Evolutionary conservation across 805 yeast species (phyloP).

Genomic region (Zygosaccharomyces lentus): DNA sequence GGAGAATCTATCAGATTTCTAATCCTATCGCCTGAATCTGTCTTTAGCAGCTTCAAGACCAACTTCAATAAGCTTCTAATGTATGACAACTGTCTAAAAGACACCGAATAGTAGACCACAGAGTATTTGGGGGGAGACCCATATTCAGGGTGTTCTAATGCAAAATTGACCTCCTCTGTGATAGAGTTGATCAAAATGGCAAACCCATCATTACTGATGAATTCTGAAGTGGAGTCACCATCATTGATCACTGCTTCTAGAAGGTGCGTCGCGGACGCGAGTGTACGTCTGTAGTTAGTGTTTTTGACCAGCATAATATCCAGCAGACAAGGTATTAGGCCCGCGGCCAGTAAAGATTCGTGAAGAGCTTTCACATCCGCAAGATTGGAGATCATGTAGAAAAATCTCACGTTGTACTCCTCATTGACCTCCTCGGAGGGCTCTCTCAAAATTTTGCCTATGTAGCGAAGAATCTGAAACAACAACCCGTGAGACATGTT

Average conservation of each 20-base stretch:
- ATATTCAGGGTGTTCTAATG: conserved; percentile 52
- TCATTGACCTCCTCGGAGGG: conserved; percentile 42
- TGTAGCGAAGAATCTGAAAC: conserved; percentile 63
- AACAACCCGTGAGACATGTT: conserved; percentile 81
- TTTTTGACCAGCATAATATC: conserved; percentile 54
- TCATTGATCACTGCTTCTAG: conserved; percentile 44
- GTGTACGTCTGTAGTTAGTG: conserved; percentile 49
- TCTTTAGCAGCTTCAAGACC: conserved; percentile 55
- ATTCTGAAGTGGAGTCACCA: conserved; percentile 53
- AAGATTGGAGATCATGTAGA: conserved; percentile 59
- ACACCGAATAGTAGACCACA: conserved; percentile 47
- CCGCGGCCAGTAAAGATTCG: conserved; percentile 65
- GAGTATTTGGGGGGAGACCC: conserved; percentile 55
- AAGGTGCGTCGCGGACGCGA: conserved; percentile 61
- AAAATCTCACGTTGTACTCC: conserved; percentile 46
- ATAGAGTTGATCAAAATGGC: conserved; percentile 54
- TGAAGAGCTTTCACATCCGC: conserved; percentile 52
- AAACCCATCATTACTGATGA: conserved; percentile 66
- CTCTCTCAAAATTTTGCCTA: conserved; percentile 48
- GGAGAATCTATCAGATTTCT: conserved; percentile 85
- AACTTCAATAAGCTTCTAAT: conserved; percentile 60
- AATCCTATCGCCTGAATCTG: conserved; percentile 79
- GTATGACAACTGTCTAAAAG: conserved; percentile 56
- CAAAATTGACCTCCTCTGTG: conserved; percentile 60
- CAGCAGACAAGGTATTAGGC: conserved; percentile 61